phyloP scores from a whole-genome alignment of 2,329 filamentous ascomycete species.

The Monilinia polystroma region DNA sequence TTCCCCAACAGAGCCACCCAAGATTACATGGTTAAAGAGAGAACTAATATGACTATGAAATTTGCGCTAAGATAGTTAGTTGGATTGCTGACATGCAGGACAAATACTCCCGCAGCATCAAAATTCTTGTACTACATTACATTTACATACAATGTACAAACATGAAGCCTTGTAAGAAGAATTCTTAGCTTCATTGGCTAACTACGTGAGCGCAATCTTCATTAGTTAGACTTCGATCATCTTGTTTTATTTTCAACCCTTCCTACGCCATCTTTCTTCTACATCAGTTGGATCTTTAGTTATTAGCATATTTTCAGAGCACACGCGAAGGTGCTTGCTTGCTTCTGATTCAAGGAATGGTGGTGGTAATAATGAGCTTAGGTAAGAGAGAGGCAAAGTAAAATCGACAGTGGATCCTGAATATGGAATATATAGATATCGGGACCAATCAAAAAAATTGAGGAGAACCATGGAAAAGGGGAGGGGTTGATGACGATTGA shows the following conservation, averaged over 20 bases:
- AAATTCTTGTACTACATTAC: not conserved
- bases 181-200: not conserved
- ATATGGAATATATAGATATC: not conserved
- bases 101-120: not conserved
- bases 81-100: not conserved
- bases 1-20: not conserved
- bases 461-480: not conserved
- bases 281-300: not conserved
- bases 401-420: not conserved
- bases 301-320: not conserved
- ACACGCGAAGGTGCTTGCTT: not conserved
- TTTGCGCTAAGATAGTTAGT: not conserved
- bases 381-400: slow-evolving; percentile 15
- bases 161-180: not conserved
- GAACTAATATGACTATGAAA: not conserved
- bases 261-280: not conserved
- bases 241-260: not conserved
- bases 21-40: not conserved
- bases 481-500: slow-evolving; percentile 9
- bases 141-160: not conserved
- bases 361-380: not conserved
- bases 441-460: slow-evolving; percentile 9
- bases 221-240: not conserved
- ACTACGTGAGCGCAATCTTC: not conserved
- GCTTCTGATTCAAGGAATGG: not conserved